These are phyloP conservation scores for Tilletia indica DNA, from an alignment of 1,284 basidiomycete genomes.

Conservation along the genomic window DNA sequence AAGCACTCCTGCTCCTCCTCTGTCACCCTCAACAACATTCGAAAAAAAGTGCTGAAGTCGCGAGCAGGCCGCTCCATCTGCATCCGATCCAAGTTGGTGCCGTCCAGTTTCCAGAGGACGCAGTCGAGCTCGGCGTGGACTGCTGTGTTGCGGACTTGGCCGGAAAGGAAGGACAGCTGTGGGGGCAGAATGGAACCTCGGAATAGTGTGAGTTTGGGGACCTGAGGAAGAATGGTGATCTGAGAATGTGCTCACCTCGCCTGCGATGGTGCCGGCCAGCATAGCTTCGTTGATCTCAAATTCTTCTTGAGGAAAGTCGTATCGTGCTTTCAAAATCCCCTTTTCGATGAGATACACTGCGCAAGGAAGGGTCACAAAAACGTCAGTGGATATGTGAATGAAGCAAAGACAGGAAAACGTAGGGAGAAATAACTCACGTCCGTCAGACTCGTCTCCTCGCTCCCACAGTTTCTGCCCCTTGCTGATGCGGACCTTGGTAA, in stretches of 20 bases:
- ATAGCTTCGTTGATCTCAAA: slow-evolving; percentile 55
- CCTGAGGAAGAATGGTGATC: too few species aligned
- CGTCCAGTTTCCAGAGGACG: slow-evolving; percentile 46
- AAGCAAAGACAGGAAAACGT: neutral
- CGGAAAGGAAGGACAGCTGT: slow-evolving; percentile 40
- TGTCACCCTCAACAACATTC: slow-evolving; percentile 45
- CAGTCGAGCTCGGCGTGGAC: slow-evolving; percentile 49
- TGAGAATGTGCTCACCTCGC: slow-evolving; percentile 35
- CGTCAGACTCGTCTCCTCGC: slow-evolving; percentile 73
- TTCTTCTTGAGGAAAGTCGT: slow-evolving; percentile 51
- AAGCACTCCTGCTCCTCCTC: slow-evolving; percentile 52
- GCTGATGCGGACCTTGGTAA: neutral
- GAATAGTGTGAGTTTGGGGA: neutral
- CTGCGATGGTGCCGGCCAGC: slow-evolving; percentile 54
- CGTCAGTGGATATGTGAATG: neutral
- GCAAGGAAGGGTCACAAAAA: neutral
- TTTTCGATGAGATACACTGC: slow-evolving; percentile 50
- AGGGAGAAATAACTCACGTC: slow-evolving; percentile 47
- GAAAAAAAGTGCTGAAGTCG: slow-evolving; percentile 35
- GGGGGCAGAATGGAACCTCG: neutral
- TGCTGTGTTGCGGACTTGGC: slow-evolving; percentile 45
- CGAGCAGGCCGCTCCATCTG: slow-evolving; percentile 24
- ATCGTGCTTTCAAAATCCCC: slow-evolving; percentile 52
- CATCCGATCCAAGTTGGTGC: slow-evolving; percentile 29
- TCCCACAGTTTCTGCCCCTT: slow-evolving; percentile 68